Evolutionary conservation across 2,329 filamentous ascomycete species (phyloP).

Genomic region (Verticillium longisporum): DNA sequence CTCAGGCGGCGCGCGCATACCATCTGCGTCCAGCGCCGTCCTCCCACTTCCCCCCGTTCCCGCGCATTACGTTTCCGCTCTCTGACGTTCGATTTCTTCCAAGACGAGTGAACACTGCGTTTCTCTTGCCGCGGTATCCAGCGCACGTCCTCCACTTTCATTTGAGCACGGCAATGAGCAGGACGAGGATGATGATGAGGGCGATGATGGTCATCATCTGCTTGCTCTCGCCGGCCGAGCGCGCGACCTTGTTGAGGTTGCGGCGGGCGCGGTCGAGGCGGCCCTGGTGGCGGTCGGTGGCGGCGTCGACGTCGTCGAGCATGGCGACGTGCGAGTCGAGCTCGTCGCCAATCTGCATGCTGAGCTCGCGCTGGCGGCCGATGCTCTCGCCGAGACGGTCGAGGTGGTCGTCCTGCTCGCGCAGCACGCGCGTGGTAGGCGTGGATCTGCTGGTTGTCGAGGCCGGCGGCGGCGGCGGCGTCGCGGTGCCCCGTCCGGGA

Average conservation of each 20-base stretch:
- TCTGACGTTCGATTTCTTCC: no score
- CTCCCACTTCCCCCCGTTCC: neutral
- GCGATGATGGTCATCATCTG: slow-evolving; percentile 77
- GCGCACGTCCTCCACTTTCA: slow-evolving; percentile 27
- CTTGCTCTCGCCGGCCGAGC: slow-evolving; percentile 76
- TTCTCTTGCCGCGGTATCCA: slow-evolving; percentile 11
- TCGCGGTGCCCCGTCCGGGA: slow-evolving; percentile 46
- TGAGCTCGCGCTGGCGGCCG: slow-evolving; percentile 81
- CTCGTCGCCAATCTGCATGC: slow-evolving; percentile 94
- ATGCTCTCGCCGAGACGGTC: slow-evolving; percentile 83
- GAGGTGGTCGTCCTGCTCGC: slow-evolving; percentile 91
- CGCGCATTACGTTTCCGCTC: no score
- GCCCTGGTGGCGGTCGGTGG: slow-evolving; percentile 72
- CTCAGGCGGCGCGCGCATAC: neutral
- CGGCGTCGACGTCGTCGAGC: slow-evolving; percentile 80
- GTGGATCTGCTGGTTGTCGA: slow-evolving; percentile 83
- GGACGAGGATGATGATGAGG: slow-evolving; percentile 72
- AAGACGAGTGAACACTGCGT: neutral
- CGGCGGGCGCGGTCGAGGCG: slow-evolving; percentile 70
- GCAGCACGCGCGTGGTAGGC: slow-evolving; percentile 74
- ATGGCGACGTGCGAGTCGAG: slow-evolving; percentile 83
- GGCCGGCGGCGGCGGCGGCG: slow-evolving; percentile 47
- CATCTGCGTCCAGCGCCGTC: neutral
- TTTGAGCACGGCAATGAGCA: slow-evolving; percentile 79
- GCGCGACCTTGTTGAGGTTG: slow-evolving; percentile 63